Evolutionary conservation across 1,139 yeast genomes (phyloP), one percentile per base, ranked within the genome.

Genomic region (Lodderomyces elongisporus): DNA sequence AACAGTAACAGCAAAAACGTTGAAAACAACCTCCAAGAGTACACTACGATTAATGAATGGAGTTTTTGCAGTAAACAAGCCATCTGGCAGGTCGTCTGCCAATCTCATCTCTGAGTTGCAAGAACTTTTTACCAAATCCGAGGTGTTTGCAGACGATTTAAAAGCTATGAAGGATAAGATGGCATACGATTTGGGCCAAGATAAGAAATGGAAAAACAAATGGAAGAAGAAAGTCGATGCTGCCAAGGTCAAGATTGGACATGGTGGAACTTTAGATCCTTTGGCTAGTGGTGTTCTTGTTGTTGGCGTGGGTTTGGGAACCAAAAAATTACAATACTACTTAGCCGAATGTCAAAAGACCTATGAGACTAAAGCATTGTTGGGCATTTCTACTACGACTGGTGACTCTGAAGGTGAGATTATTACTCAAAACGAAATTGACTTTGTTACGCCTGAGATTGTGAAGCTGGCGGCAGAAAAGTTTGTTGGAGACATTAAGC

Each of bases 261-360:
- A 93, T 57, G 99, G 98, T 5, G 99, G 99, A 5, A 91, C 99
- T 0, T 66, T 93, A 29, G 99, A 93, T 51, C 97, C 97, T 0
- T 58, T 87, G 37, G 99, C 99, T 0, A 79, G 88, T 20, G 99
- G 99, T 6, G 91, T 91, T 2, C 58, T 91, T 38, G 93, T 93
- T 2, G 71, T 93, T 39, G 99, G 98, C 3, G 75, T 93, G 17
- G 96, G 96, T 7, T 46, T 66, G 2, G 98, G 98, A 2, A 93
- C 99, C 3, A 91, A 89, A 53, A 67, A 74, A 52, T 64, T 93
- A 30, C 81, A 78, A 38, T 67, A 75, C 39, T 88, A 83, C 48
- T 66, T 82, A 27, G 72, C 81, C 25, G 87, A 85, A 17, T 77
- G 89, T 30, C 76, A 68, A 16, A 83, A 91, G 52, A 76, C 79